These are phyloP conservation scores for Cerioporus squamosus DNA, from an alignment of 1,284 basidiomycete species.

Conservation along the genomic window DNA sequence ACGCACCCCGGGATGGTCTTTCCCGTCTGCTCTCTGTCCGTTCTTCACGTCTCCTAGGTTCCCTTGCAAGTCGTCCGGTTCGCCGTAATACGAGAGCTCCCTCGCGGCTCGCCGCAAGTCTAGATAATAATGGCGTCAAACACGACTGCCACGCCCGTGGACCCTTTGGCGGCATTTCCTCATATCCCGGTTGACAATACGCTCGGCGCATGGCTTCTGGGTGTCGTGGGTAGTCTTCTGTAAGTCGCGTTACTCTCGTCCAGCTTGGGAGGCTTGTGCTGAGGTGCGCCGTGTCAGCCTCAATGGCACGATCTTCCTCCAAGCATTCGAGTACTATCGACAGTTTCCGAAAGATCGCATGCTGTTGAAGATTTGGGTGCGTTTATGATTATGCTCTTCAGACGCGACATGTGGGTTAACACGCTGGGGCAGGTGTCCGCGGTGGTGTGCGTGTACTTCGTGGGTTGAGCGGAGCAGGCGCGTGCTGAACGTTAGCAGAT, in stretches of 20 bases:
- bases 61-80: no score
- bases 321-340: constrained; percentile 5
- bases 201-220: constrained; percentile 5
- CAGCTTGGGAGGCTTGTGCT: background rate
- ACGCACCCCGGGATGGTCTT: no score
- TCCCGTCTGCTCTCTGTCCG: no score
- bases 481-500: background rate
- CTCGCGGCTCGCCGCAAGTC: no score
- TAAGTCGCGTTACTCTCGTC: background rate
- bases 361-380: constrained; percentile 7
- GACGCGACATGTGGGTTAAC: background rate
- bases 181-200: constrained; percentile 1
- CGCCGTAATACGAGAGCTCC: no score
- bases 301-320: constrained; percentile 8
- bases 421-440: background rate
- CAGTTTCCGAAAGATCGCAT: background rate
- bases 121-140: background rate
- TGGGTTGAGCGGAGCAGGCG: no score
- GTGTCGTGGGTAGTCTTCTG: constrained; percentile 1
- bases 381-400: background rate
- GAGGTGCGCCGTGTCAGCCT: background rate
- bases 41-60: no score
- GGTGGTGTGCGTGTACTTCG: background rate
- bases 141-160: background rate
- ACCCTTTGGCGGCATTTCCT: background rate